Conservation (phyloP, 208 protist species). For the Leishmania tropica region DNA sequence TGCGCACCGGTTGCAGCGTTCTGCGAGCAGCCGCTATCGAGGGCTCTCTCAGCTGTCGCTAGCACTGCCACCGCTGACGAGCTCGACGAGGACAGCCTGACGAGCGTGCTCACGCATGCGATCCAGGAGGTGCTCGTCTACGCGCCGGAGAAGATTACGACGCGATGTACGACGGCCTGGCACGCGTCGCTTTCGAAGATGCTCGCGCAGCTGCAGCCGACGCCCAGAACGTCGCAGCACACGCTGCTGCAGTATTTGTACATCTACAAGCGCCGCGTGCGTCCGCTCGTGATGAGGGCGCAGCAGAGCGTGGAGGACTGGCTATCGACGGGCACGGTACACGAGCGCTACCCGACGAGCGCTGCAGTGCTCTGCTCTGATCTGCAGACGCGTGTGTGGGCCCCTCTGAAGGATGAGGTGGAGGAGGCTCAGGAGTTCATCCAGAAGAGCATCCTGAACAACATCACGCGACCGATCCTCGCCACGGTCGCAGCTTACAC, state of each 20-base stretch:
- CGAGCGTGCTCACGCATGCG: conserved; percentile 6
- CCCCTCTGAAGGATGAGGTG: conserved; percentile 38
- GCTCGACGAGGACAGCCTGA: conserved; percentile 12
- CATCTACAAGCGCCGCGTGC: conserved; percentile 19
- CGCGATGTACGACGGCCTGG: conserved; percentile 47
- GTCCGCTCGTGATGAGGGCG: conserved; percentile 33
- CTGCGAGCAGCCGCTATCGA: conserved; percentile 25
- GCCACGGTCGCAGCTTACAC: conserved; percentile 42
- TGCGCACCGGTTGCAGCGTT: conserved; percentile 16
- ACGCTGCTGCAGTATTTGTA: conserved; percentile 27
- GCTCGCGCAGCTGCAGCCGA: conserved; percentile 25
- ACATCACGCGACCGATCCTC: conserved; percentile 51
- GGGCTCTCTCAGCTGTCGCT: neutral
- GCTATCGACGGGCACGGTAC: conserved; percentile 35
- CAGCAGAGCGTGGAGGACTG: conserved; percentile 45
- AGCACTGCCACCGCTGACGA: neutral
- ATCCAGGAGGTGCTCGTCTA: conserved; percentile 46
- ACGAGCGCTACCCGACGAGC: conserved; percentile 36
- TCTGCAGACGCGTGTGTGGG: conserved; percentile 49
- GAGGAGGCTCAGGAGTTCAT: conserved; percentile 33
- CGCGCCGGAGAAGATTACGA: conserved; percentile 53
- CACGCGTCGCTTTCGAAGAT: conserved; percentile 30
- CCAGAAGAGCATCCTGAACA: conserved; percentile 31
- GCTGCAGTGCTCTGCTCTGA: conserved; percentile 23
- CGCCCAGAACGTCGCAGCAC: conserved; percentile 13